These are phyloP conservation scores for Vanilla planifolia DNA, from an alignment of 106 monocot genomes.

Conservation along the genomic window DNA sequence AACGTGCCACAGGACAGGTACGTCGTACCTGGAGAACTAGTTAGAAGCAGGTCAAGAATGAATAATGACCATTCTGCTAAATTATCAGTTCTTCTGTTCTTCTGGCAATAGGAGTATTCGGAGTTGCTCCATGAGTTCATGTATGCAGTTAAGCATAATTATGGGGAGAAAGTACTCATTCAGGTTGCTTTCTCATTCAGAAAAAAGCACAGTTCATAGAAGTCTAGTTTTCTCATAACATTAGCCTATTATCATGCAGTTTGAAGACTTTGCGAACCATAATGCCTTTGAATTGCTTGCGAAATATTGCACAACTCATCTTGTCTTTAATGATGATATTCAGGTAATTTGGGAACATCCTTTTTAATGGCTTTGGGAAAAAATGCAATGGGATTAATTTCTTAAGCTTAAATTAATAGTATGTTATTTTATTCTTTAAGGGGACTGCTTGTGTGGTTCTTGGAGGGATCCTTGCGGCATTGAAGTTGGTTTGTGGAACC, in stretches of 20 bases:
- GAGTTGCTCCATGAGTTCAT: constrained; percentile 24
- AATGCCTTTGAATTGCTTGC: constrained; percentile 27
- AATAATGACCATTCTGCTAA: background rate
- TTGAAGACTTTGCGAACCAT: constrained; percentile 29
- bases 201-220: background rate
- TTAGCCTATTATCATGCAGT: constrained; percentile 5
- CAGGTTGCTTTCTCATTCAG: background rate
- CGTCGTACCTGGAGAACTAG: background rate
- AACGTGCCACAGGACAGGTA: constrained; percentile 25
- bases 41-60: background rate
- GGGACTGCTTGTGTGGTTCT: constrained; percentile 28
- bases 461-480: constrained; percentile 22
- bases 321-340: constrained; percentile 29
- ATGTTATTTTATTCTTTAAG: constrained; percentile 10
- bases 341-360: constrained; percentile 7
- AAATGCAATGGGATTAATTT: background rate
- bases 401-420: no score
- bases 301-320: constrained; percentile 17
- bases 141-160: constrained; percentile 25
- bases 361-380: background rate
- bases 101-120: constrained; percentile 17
- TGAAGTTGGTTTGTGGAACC: constrained; percentile 25
- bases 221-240: background rate
- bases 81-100: background rate
- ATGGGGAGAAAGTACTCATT: constrained; percentile 26